Evolutionary conservation across 768 basidiomycete species (phyloP).

Genomic region (Cyathus striatus): DNA sequence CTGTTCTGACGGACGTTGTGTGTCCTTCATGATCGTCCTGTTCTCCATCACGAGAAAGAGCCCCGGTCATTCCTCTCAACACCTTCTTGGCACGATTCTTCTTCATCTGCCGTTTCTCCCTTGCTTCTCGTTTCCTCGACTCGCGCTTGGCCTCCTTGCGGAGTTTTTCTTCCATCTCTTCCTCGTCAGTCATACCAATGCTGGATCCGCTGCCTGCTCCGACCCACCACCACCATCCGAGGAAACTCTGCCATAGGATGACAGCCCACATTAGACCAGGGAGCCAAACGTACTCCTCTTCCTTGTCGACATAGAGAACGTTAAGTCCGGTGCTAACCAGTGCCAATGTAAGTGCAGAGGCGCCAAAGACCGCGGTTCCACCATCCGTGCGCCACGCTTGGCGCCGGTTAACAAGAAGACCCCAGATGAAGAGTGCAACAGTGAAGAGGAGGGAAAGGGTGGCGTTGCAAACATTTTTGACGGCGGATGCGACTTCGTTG

Average conservation of each 20-base stretch:
- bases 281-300: constrained; percentile 90
- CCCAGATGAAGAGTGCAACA: constrained; percentile 87
- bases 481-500: constrained; percentile 58
- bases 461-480: constrained; percentile 93
- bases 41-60: too few relatives aligned
- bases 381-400: constrained; percentile 97
- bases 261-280: constrained; percentile 87
- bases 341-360: constrained; percentile 78
- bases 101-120: constrained; percentile 43
- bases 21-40: constrained; percentile 8
- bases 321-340: constrained; percentile 80
- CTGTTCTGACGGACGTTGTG: background rate
- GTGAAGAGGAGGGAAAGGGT: constrained; percentile 96
- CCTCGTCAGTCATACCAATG: constrained; percentile 24
- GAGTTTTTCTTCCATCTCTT: constrained; percentile 65
- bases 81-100: constrained; percentile 50
- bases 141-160: constrained; percentile 50
- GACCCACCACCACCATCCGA: constrained; percentile 99
- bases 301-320: constrained; percentile 77
- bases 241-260: constrained; percentile 94
- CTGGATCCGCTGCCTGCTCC: constrained; percentile 81
- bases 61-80: constrained; percentile 54
- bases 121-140: constrained; percentile 36
- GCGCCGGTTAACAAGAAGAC: constrained; percentile 79
- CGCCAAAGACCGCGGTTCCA: constrained; percentile 91